phyloP scores from a whole-genome alignment of 768 basidiomycete genomes.

The Coprinellus micaceus region DNA sequence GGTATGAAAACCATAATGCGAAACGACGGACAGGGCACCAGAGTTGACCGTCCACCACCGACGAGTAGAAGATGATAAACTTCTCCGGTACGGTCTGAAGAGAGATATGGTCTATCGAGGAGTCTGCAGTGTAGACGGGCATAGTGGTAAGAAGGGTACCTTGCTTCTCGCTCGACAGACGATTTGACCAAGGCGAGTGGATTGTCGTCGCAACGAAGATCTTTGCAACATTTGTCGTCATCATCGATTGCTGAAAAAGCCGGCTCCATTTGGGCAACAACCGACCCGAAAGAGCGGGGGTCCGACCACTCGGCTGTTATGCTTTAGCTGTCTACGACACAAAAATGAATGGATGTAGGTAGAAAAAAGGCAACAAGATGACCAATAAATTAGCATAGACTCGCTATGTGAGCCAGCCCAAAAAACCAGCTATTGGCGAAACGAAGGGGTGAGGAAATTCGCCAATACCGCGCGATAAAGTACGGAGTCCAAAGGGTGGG shows the following conservation, averaged over 20 bases:
- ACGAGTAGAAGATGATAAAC: slow-evolving; percentile 70
- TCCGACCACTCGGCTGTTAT: neutral
- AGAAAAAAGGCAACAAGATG: neutral
- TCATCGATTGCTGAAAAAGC: neutral
- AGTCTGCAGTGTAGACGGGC: slow-evolving; percentile 45
- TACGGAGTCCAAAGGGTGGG: neutral
- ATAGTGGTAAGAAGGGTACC: slow-evolving; percentile 28
- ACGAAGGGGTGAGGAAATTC: neutral
- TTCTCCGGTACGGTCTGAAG: slow-evolving; percentile 42
- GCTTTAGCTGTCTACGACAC: neutral
- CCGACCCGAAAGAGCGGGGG: neutral
- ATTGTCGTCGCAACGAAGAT: no score
- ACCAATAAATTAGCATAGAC: neutral
- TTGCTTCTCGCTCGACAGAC: neutral
- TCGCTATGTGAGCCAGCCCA: neutral
- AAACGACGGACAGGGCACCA: slow-evolving; percentile 68
- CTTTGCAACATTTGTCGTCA: neutral
- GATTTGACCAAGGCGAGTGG: neutral
- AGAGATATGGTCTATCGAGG: slow-evolving; percentile 30
- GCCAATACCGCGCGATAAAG: neutral
- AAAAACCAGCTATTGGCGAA: neutral
- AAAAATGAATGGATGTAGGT: neutral
- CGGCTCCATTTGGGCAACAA: neutral
- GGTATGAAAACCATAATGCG: no score
- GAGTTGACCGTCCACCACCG: slow-evolving; percentile 53